phyloP scores from a whole-genome alignment of 129 eudicot species.

The Sambucus nigra region DNA sequence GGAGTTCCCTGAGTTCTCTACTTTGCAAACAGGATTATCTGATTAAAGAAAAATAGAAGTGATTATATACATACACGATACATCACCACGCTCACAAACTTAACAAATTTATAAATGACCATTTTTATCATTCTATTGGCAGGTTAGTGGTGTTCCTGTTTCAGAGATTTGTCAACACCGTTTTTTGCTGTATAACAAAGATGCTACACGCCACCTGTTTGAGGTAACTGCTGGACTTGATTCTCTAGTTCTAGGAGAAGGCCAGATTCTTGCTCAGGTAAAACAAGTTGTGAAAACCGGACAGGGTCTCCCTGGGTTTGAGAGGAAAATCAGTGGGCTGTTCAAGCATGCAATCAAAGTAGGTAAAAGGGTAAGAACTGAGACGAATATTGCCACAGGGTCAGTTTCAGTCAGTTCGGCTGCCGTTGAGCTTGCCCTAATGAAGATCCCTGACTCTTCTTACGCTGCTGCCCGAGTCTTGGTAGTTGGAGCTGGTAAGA shows the following conservation, averaged over 20 bases:
- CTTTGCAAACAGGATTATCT: no score
- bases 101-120: conserved; percentile 4
- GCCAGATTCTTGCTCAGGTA: conserved; percentile 87
- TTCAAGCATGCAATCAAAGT: conserved; percentile 77
- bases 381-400: conserved; percentile 64
- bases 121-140: conserved; percentile 14
- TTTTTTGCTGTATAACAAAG: conserved; percentile 56
- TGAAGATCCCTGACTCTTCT: conserved; percentile 52
- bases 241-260: conserved; percentile 79
- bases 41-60: no score
- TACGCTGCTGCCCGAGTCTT: conserved; percentile 36
- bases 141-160: conserved; percentile 65
- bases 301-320: conserved; percentile 68
- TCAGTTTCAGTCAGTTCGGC: conserved; percentile 95
- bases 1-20: neutral
- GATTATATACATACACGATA: no score
- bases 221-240: conserved; percentile 91
- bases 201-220: conserved; percentile 65
- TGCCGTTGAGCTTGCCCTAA: conserved; percentile 73
- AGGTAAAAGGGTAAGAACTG: conserved; percentile 75
- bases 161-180: conserved; percentile 59
- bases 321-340: conserved; percentile 60
- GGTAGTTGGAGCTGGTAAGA: conserved; percentile 87
- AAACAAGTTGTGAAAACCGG: conserved; percentile 64
- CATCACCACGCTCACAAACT: no score